Evolutionary conservation across 306 rosid genomes (phyloP).

Genomic region (Corylus americana): DNA sequence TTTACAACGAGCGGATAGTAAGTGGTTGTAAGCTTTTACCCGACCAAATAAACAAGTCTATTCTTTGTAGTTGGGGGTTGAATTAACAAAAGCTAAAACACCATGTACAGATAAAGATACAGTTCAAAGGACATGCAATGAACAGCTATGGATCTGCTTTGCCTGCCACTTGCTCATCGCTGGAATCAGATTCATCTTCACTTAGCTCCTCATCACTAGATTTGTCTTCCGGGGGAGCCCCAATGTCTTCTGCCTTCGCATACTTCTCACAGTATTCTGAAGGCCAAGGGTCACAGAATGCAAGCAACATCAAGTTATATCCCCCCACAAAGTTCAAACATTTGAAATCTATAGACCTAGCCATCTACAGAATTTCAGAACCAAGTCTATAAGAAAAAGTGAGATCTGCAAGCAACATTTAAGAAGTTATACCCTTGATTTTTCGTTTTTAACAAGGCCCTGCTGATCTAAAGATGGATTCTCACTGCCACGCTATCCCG

Average conservation of each 20-base stretch:
- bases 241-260: slow-evolving; percentile 54
- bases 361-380: too few relatives aligned
- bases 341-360: not conserved
- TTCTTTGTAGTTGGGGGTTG: slow-evolving; percentile 41
- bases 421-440: too few relatives aligned
- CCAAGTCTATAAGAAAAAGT: not conserved
- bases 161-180: slow-evolving; percentile 59
- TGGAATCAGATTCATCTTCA: slow-evolving; percentile 55
- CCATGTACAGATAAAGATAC: slow-evolving; percentile 40
- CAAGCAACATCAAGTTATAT: slow-evolving; percentile 7
- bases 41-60: slow-evolving; percentile 44
- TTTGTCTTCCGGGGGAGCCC: slow-evolving; percentile 47
- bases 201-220: slow-evolving; percentile 59
- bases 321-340: not conserved
- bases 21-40: slow-evolving; percentile 43
- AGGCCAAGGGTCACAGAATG: slow-evolving; percentile 6
- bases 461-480: too few relatives aligned
- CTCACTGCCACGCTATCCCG: too few relatives aligned
- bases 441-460: too few relatives aligned
- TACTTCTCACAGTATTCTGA: slow-evolving; percentile 55
- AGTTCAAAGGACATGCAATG: slow-evolving; percentile 15
- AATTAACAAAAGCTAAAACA: slow-evolving; percentile 44
- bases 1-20: slow-evolving; percentile 46
- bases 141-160: slow-evolving; percentile 49
- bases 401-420: too few relatives aligned